phyloP scores from a whole-genome alignment of 108 stramenopile genomes.

The Craspedostauros australis region DNA sequence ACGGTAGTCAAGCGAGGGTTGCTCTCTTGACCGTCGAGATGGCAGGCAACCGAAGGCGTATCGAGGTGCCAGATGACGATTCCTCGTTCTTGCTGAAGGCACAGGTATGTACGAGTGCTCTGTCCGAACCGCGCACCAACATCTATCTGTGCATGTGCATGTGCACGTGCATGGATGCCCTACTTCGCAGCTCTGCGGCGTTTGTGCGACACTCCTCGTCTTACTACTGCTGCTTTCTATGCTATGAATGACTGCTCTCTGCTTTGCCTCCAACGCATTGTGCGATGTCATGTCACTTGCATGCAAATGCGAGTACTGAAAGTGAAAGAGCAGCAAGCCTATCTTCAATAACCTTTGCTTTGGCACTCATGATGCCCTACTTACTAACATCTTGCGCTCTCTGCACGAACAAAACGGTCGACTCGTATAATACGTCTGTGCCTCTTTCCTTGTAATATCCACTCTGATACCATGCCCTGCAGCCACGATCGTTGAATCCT shows the following conservation, averaged over 20 bases:
- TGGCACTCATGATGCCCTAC: no score
- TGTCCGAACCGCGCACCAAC: neutral
- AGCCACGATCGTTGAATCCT: conserved; percentile 59
- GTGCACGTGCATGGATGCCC: no score
- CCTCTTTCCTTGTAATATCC: neutral
- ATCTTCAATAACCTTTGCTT: neutral
- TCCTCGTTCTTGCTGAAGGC: conserved; percentile 78
- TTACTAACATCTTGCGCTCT: no score
- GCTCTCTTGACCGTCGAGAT: conserved; percentile 61
- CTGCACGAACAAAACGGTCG: no score
- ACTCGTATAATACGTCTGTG: neutral
- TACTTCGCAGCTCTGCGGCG: no score
- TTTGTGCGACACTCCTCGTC: no score
- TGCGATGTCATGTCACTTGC: no score
- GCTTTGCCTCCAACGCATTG: no score
- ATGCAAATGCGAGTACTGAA: no score
- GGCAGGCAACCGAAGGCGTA: conserved; percentile 40
- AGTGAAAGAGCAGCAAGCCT: no score
- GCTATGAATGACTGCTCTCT: no score
- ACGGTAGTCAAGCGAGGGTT: conserved; percentile 21
- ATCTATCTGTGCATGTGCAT: neutral
- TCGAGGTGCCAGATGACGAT: conserved; percentile 84
- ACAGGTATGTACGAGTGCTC: conserved; percentile 28
- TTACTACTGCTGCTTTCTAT: no score
- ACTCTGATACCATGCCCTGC: neutral